A percentile compares a stretch with the other conserved stretches of the same genome.
Evolutionary conservation across 768 basidiomycete genomes (phyloP).

Genomic region (Tephrocybe sp.): DNA sequence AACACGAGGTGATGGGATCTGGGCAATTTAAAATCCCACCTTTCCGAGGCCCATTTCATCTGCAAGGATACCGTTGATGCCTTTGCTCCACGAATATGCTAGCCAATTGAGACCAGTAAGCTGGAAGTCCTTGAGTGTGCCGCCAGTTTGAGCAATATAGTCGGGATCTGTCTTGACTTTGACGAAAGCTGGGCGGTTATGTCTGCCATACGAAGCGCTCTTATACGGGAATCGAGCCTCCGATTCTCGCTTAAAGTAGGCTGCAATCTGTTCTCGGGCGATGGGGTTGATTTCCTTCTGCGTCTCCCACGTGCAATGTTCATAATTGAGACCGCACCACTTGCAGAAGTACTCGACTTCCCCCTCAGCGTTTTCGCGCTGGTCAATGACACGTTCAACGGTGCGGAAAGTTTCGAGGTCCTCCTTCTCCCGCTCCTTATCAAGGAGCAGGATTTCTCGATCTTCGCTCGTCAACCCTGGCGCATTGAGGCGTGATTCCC

Average conservation of each 20-base stretch:
- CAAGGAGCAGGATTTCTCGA: slow-evolving; percentile 81
- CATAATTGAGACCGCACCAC: slow-evolving; percentile 92
- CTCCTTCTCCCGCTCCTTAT: slow-evolving; percentile 88
- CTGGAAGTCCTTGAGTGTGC: slow-evolving; percentile 95
- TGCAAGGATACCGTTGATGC: slow-evolving; percentile 94
- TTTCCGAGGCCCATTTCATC: slow-evolving; percentile 99
- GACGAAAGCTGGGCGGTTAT: slow-evolving; percentile 72
- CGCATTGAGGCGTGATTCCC: slow-evolving; percentile 61
- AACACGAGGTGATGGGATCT: slow-evolving; percentile 2
- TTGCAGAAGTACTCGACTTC: slow-evolving; percentile 92
- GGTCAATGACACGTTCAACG: slow-evolving; percentile 86
- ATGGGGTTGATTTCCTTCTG: slow-evolving; percentile 76
- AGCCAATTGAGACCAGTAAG: slow-evolving; percentile 98
- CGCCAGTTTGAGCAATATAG: slow-evolving; percentile 76
- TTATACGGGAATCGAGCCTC: slow-evolving; percentile 85
- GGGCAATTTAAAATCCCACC: slow-evolving; percentile 32
- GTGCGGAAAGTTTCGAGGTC: slow-evolving; percentile 88
- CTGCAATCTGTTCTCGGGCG: slow-evolving; percentile 75
- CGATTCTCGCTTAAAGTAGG: slow-evolving; percentile 72
- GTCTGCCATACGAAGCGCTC: slow-evolving; percentile 63
- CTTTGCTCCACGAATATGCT: slow-evolving; percentile 92
- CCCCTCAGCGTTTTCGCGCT: slow-evolving; percentile 59
- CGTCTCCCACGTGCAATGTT: slow-evolving; percentile 94
- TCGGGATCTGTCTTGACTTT: slow-evolving; percentile 87
- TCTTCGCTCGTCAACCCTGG: slow-evolving; percentile 82